These are phyloP conservation scores for Aurifilum marmelostoma DNA, from an alignment of 2,329 filamentous ascomycete genomes.

Conservation along the genomic window DNA sequence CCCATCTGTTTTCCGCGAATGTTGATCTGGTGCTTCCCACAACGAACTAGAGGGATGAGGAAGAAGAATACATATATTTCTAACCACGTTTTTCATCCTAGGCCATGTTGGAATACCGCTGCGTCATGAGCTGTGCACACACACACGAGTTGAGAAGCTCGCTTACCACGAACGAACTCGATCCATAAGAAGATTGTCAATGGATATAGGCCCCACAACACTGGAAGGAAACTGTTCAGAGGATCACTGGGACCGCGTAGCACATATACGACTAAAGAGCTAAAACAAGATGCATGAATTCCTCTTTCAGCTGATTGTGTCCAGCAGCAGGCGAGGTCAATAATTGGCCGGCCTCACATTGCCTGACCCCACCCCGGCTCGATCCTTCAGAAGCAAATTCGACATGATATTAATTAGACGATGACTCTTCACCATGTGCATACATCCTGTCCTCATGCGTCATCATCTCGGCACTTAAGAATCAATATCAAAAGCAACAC, in stretches of 20 bases:
- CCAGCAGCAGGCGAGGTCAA: background rate
- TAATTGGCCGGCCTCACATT: background rate
- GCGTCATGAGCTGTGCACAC: background rate
- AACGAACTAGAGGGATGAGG: background rate
- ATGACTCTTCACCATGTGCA: no score
- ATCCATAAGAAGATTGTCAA: background rate
- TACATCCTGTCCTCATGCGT: no score
- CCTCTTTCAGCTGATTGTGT: background rate
- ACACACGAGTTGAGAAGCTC: background rate
- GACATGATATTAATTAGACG: no score
- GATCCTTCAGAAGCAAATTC: background rate
- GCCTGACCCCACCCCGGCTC: background rate
- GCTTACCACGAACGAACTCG: background rate
- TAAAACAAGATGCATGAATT: background rate
- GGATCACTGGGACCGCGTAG: background rate
- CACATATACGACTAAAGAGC: background rate
- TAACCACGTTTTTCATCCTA: background rate
- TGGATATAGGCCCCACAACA: background rate
- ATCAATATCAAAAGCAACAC: no score
- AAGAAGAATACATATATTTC: background rate
- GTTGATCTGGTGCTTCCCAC: background rate
- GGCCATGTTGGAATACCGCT: no score
- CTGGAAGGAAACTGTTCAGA: background rate
- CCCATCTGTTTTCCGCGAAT: background rate
- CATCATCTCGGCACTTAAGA: no score